phyloP scores from a whole-genome alignment of 305 asterid species.

The Salvia sclarea region DNA sequence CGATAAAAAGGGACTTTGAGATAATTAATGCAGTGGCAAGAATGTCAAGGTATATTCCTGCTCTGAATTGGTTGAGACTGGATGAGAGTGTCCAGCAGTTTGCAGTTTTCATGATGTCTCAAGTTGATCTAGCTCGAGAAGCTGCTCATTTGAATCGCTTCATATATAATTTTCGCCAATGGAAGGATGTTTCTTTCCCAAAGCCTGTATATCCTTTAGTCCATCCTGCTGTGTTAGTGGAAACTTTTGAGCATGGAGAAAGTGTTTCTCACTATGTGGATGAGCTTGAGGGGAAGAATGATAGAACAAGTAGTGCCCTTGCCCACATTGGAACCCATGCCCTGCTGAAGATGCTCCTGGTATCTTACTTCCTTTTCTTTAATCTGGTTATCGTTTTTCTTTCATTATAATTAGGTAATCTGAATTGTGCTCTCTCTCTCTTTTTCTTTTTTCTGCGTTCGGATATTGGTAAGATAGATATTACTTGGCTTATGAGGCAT shows the following conservation, averaged over 20 bases:
- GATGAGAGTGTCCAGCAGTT: conserved; percentile 92
- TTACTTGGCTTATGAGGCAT: background rate
- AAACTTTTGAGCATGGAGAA: conserved; percentile 94
- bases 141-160: conserved; percentile 96
- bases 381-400: background rate
- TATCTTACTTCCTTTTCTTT: conserved; percentile 34
- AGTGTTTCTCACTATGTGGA: conserved; percentile 83
- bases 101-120: conserved; percentile 95
- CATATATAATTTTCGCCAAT: conserved; percentile 83
- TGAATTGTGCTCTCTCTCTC: background rate
- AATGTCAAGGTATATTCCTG: conserved; percentile 65
- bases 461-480: background rate
- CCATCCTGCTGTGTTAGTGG: conserved; percentile 97
- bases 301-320: conserved; percentile 79
- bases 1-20: conserved; percentile 82
- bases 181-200: conserved; percentile 94
- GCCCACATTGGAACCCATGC: conserved; percentile 97
- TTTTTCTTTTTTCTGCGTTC: background rate
- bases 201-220: conserved; percentile 93
- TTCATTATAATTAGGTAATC: conserved; percentile 23
- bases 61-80: conserved; percentile 88
- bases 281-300: conserved; percentile 71
- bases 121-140: conserved; percentile 97
- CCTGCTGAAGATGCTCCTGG: conserved; percentile 95
- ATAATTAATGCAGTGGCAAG: conserved; percentile 76